Percentiles rank a stretch among this genome's conserved stretches.
Evolutionary conservation across 23 red algal genomes (phyloP).

Genomic region (Chondrus crispus): DNA sequence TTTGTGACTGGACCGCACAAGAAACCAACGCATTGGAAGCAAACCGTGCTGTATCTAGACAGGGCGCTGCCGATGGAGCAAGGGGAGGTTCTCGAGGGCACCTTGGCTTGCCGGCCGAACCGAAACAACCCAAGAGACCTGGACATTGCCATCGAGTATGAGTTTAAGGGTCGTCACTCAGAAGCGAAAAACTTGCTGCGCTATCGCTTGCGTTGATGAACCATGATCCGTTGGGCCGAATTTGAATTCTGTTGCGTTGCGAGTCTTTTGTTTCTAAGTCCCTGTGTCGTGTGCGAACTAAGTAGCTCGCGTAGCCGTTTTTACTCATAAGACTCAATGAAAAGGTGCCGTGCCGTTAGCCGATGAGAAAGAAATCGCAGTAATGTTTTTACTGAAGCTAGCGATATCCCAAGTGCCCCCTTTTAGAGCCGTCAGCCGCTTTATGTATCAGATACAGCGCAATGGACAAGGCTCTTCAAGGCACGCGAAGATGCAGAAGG

Average conservation of each 20-base stretch:
- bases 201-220: slow-evolving; percentile 56
- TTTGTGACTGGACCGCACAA: slow-evolving; percentile 83
- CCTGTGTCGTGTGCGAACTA: too few relatives aligned
- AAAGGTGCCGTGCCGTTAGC: too few relatives aligned
- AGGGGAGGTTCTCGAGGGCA: slow-evolving; percentile 79
- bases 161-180: slow-evolving; percentile 49
- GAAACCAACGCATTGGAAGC: slow-evolving; percentile 94
- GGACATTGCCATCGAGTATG: slow-evolving; percentile 89
- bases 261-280: not conserved
- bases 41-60: slow-evolving; percentile 98
- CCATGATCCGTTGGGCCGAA: too few relatives aligned
- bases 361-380: too few relatives aligned
- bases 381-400: too few relatives aligned
- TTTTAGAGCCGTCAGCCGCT: too few relatives aligned
- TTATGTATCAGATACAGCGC: too few relatives aligned
- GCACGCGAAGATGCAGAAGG: too few relatives aligned
- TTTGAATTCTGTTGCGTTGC: not conserved
- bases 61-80: slow-evolving; percentile 62
- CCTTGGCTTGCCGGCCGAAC: slow-evolving; percentile 83
- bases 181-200: slow-evolving; percentile 44
- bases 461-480: too few relatives aligned
- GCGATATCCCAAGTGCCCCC: too few relatives aligned
- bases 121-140: slow-evolving; percentile 91
- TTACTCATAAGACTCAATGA: too few relatives aligned
- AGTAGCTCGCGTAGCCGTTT: too few relatives aligned